Percentiles rank a stretch among this genome's conserved stretches.
Conservation (phyloP, 2,329 filamentous ascomycete genomes). For the Apiospora saccharicola region DNA sequence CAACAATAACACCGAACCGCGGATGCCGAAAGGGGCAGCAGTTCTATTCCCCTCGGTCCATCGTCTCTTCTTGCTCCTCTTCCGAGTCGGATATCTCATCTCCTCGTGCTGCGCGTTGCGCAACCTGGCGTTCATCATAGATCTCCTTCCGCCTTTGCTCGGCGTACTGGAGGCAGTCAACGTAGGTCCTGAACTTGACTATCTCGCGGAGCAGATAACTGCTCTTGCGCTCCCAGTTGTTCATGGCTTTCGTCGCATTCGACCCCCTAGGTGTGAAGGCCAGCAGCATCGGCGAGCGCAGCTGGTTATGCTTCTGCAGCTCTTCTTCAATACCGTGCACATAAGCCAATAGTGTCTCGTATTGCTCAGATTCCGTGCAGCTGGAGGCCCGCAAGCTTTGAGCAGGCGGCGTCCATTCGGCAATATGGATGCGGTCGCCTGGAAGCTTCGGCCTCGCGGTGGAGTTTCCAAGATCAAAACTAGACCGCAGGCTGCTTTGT, state of each 20-base stretch:
- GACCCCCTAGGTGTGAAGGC: slow-evolving; percentile 86
- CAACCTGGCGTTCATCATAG: slow-evolving; percentile 49
- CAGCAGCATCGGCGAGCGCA: slow-evolving; percentile 85
- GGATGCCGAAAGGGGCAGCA: not conserved
- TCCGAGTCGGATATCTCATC: slow-evolving; percentile 15
- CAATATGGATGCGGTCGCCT: slow-evolving; percentile 83
- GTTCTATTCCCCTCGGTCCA: not conserved
- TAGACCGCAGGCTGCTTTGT: slow-evolving; percentile 59
- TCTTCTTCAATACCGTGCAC: slow-evolving; percentile 88
- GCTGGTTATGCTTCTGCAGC: slow-evolving; percentile 84
- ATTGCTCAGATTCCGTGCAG: slow-evolving; percentile 80
- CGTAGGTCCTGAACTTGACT: slow-evolving; percentile 95
- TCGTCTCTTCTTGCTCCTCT: not conserved
- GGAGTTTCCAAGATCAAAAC: slow-evolving; percentile 69
- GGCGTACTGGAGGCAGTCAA: slow-evolving; percentile 81
- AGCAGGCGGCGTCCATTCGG: slow-evolving; percentile 87
- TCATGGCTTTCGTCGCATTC: slow-evolving; percentile 85
- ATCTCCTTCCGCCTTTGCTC: slow-evolving; percentile 75
- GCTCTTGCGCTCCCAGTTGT: slow-evolving; percentile 97
- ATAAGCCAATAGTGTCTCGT: slow-evolving; percentile 77
- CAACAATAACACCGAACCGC: not conserved
- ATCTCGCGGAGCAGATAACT: slow-evolving; percentile 91
- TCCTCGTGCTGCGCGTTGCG: slow-evolving; percentile 22
- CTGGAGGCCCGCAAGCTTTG: slow-evolving; percentile 89
- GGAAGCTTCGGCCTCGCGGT: slow-evolving; percentile 72